These are phyloP conservation scores for Vigna radiata DNA, from an alignment of 306 rosid species.

Conservation along the genomic window DNA sequence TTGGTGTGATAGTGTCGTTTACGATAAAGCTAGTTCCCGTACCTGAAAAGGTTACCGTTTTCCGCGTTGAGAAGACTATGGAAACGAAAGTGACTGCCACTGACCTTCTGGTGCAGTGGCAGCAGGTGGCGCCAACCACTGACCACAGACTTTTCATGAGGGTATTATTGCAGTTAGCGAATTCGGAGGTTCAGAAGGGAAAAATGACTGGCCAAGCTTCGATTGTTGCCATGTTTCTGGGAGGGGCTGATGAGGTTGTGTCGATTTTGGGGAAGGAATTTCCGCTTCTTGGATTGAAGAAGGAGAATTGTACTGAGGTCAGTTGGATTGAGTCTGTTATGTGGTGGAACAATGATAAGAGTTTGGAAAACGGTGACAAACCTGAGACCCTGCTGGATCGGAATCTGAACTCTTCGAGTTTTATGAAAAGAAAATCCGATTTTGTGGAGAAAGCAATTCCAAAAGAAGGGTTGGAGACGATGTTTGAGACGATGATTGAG, in stretches of 20 bases:
- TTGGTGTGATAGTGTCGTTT: conserved; percentile 50
- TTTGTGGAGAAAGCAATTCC: conserved; percentile 50
- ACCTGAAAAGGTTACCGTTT: conserved; percentile 47
- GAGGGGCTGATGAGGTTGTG: conserved; percentile 45
- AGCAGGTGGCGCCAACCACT: conserved; percentile 49
- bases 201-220: conserved; percentile 33
- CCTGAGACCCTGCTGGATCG: conserved; percentile 44
- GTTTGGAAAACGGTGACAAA: conserved; percentile 26
- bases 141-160: conserved; percentile 53
- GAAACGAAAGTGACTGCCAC: conserved; percentile 51
- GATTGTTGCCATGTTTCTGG: conserved; percentile 47
- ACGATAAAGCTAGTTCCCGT: conserved; percentile 45
- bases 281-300: conserved; percentile 44
- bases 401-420: conserved; percentile 36
- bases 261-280: conserved; percentile 42
- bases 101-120: conserved; percentile 53
- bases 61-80: conserved; percentile 27
- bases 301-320: conserved; percentile 42
- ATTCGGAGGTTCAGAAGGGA: conserved; percentile 21
- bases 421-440: conserved; percentile 52
- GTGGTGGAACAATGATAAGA: conserved; percentile 37
- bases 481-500: conserved; percentile 51
- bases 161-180: conserved; percentile 46
- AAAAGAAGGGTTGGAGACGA: conserved; percentile 37
- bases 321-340: conserved; percentile 55